A percentile compares a stretch with the other conserved stretches of the same genome.
Evolutionary conservation across 176 grass and related monocot species (phyloP).

Genomic region (Oryza punctata): DNA sequence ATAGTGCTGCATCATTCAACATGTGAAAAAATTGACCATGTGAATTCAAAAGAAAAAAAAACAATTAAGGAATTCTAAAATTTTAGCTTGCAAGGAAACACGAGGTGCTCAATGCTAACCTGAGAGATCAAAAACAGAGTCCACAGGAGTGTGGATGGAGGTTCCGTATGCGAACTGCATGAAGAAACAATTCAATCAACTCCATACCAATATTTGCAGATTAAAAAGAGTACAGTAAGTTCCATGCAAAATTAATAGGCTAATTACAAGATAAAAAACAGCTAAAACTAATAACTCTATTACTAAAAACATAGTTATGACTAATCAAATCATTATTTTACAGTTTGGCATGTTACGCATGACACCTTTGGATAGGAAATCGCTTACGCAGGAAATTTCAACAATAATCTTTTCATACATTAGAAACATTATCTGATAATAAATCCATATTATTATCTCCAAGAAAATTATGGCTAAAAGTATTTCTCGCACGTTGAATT

Average conservation of each 20-base stretch:
- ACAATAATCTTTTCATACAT: constrained; percentile 7
- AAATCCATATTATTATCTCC: constrained; percentile 4
- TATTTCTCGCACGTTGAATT: constrained; percentile 14
- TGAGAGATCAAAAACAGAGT: constrained; percentile 92
- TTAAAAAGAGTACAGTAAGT: constrained; percentile 14
- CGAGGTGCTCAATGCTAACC: constrained; percentile 61
- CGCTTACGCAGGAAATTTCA: background rate
- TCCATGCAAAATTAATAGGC: background rate
- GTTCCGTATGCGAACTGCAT: constrained; percentile 76
- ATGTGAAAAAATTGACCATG: constrained; percentile 18
- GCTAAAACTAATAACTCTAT: background rate
- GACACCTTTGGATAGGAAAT: background rate
- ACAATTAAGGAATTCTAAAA: constrained; percentile 16
- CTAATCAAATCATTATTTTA: constrained; percentile 23
- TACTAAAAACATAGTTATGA: background rate
- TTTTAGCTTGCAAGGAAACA: constrained; percentile 19
- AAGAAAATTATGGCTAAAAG: constrained; percentile 15
- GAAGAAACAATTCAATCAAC: constrained; percentile 23
- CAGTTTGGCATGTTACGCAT: constrained; percentile 6
- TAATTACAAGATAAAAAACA: background rate
- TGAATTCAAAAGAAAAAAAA: constrained; percentile 18
- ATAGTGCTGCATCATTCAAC: constrained; percentile 78
- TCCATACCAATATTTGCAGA: background rate
- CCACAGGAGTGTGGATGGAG: constrained; percentile 95
- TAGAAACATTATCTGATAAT: background rate